Evolutionary conservation across 139 green algal species (phyloP).

Genomic region (Picochlorum sp.): DNA sequence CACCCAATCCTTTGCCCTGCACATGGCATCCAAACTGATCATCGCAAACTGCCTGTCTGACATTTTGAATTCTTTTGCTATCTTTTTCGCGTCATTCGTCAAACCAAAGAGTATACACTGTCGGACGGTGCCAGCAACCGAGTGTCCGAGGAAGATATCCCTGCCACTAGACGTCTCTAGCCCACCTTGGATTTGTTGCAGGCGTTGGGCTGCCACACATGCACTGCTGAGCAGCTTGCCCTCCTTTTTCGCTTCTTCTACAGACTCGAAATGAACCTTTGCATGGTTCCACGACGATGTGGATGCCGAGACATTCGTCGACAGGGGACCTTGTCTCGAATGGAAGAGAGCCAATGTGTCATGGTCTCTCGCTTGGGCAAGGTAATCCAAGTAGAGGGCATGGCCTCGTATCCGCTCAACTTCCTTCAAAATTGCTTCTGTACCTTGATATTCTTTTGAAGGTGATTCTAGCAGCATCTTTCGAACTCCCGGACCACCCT

Average conservation of each 20-base stretch:
- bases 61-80: slow-evolving; percentile 27
- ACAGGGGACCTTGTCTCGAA: too few species aligned
- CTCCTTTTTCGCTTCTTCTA: neutral
- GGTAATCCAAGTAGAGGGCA: too few species aligned
- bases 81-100: slow-evolving; percentile 12
- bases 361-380: too few species aligned
- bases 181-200: slow-evolving; percentile 15
- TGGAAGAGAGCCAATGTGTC: too few species aligned
- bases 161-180: slow-evolving; percentile 14
- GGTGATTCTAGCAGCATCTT: too few species aligned
- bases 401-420: too few species aligned
- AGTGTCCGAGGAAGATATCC: slow-evolving; percentile 27
- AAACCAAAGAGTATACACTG: slow-evolving; percentile 27
- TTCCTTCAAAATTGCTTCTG: too few species aligned
- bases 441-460: too few species aligned
- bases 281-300: neutral
- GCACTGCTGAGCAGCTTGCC: slow-evolving; percentile 9
- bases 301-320: neutral
- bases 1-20: slow-evolving; percentile 20
- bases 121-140: slow-evolving; percentile 18
- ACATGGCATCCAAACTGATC: slow-evolving; percentile 7
- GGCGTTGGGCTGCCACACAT: slow-evolving; percentile 10
- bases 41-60: slow-evolving; percentile 20
- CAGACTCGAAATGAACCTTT: neutral
- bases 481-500: too few species aligned